phyloP scores from a whole-genome alignment of 495 filamentous ascomycete genomes.

The Margaritispora aquatica region DNA sequence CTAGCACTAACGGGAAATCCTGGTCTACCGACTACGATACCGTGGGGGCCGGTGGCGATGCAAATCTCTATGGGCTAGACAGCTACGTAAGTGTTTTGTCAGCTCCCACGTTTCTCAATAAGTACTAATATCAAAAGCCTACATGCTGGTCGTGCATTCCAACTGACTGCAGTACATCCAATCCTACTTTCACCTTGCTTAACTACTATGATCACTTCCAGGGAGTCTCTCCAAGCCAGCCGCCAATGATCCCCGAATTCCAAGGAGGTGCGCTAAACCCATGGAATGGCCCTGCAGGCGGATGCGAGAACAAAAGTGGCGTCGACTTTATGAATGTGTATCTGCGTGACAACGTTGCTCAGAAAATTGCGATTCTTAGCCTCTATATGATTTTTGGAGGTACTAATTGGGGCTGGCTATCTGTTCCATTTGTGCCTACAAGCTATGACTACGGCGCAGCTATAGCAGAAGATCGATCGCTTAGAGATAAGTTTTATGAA shows the following conservation, averaged over 20 bases:
- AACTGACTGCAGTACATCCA: background rate
- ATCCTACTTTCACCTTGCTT: background rate
- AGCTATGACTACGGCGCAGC: background rate
- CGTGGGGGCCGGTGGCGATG: background rate
- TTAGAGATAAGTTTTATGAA: background rate
- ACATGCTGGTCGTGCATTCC: background rate
- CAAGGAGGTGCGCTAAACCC: background rate
- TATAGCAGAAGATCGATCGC: background rate
- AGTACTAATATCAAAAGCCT: background rate
- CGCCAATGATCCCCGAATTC: background rate
- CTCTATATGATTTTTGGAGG: background rate
- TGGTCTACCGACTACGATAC: conserved; percentile 1
- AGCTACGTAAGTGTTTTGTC: background rate
- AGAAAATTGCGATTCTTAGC: background rate
- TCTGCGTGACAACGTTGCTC: background rate
- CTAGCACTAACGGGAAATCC: background rate
- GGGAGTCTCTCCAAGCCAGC: background rate
- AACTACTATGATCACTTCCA: background rate
- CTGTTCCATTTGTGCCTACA: background rate
- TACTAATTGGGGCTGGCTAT: background rate
- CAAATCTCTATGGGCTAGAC: background rate
- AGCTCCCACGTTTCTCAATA: background rate
- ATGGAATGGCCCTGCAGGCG: background rate
- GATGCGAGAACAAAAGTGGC: background rate
- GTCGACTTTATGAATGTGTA: background rate